phyloP scores from a whole-genome alignment of 2,329 filamentous ascomycete genomes.

The Fusarium pseudonygamai region DNA sequence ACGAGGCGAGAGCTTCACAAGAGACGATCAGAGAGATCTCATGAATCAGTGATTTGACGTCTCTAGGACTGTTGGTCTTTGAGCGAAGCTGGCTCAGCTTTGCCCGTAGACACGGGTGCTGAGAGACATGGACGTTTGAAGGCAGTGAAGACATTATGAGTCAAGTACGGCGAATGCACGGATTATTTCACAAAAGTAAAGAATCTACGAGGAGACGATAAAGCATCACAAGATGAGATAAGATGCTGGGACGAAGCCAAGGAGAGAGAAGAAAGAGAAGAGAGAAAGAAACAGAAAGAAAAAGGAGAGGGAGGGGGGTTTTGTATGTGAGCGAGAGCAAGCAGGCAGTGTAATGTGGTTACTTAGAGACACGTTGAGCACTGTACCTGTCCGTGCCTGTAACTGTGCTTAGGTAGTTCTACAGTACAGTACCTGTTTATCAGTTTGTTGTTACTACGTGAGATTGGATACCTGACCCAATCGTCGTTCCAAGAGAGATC shows the following conservation, averaged over 20 bases:
- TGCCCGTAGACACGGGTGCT: constrained; percentile 84
- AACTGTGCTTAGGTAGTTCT: neutral
- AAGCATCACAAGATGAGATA: constrained; percentile 35
- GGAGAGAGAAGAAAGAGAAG: constrained; percentile 32
- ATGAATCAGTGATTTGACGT: constrained; percentile 84
- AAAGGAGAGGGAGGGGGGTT: constrained; percentile 22
- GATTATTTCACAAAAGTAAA: constrained; percentile 13
- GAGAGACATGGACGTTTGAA: constrained; percentile 78
- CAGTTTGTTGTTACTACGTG: constrained; percentile 26
- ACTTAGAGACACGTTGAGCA: constrained; percentile 18
- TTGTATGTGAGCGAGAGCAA: constrained; percentile 23
- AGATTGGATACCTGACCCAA: constrained; percentile 10
- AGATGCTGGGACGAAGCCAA: constrained; percentile 42
- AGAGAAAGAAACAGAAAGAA: constrained; percentile 23
- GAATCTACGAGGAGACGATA: constrained; percentile 29
- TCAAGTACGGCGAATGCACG: neutral
- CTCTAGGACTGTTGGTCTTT: constrained; percentile 71
- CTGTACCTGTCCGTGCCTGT: neutral
- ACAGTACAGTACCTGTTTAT: constrained; percentile 10
- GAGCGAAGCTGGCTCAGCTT: constrained; percentile 93
- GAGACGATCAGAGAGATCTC: constrained; percentile 87
- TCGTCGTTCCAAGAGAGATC: constrained; percentile 26
- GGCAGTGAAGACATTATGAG: constrained; percentile 56
- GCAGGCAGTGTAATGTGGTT: neutral
- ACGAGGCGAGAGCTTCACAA: constrained; percentile 78